phyloP scores from a whole-genome alignment of 116 monocot species.

The Phalaenopsis hybrid region DNA sequence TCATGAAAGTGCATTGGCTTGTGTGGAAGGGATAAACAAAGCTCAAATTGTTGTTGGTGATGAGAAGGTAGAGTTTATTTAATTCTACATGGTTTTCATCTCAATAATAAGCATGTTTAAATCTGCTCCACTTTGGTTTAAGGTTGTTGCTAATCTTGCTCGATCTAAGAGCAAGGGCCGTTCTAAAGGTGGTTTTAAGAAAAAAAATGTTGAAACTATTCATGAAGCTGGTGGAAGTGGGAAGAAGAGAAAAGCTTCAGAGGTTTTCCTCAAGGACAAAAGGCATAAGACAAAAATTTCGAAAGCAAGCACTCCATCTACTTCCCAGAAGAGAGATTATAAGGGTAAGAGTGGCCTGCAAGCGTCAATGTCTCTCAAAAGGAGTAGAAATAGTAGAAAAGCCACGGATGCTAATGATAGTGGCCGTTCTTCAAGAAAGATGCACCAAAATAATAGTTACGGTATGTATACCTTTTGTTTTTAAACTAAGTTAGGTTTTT shows the following conservation, averaged over 20 bases:
- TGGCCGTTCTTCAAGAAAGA: conserved; percentile 28
- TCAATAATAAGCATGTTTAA: conserved; percentile 2
- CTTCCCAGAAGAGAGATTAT: conserved; percentile 7
- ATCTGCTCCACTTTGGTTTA: conserved; percentile 7
- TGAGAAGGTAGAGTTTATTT: conserved; percentile 25
- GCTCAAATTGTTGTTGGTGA: conserved; percentile 34
- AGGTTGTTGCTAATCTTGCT: conserved; percentile 40
- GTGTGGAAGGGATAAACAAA: conserved; percentile 55
- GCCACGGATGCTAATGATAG: conserved; percentile 4
- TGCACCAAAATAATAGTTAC: conserved; percentile 20
- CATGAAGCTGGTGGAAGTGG: conserved; percentile 18
- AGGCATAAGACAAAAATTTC: conserved; percentile 11
- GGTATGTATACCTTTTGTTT: conserved; percentile 9
- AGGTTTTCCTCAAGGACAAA: conserved; percentile 14
- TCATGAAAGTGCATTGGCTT: conserved; percentile 50
- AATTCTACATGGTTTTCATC: background rate
- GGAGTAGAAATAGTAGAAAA: conserved; percentile 22
- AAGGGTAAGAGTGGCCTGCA: conserved; percentile 13
- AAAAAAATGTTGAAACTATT: conserved; percentile 18
- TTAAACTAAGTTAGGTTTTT: background rate
- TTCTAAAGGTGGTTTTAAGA: conserved; percentile 33
- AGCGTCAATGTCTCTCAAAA: conserved; percentile 12
- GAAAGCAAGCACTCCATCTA: conserved; percentile 10
- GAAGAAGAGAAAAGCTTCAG: conserved; percentile 13
- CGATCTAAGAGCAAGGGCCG: conserved; percentile 27